These are phyloP conservation scores for Cerioporus squamosus DNA, from an alignment of 1,284 basidiomycete genomes.

Conservation along the genomic window DNA sequence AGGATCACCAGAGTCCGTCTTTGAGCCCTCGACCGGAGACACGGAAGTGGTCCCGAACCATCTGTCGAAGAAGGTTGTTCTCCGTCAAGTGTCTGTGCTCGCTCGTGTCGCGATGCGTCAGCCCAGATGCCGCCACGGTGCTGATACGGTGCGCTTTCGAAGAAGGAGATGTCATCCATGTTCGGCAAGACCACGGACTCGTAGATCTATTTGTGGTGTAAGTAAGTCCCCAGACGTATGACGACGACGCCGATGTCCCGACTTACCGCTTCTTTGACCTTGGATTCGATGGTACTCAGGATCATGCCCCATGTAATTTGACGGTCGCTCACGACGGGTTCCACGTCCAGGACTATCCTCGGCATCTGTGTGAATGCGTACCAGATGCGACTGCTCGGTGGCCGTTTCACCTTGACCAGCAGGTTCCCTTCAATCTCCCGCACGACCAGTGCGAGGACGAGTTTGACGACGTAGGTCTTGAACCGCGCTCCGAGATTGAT, in stretches of 20 bases:
- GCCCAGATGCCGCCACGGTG: conserved; percentile 92
- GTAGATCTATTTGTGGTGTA: conserved; percentile 62
- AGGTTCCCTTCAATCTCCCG: conserved; percentile 92
- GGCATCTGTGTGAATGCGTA: conserved; percentile 96
- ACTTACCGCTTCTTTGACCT: conserved; percentile 88
- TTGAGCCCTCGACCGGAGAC: conserved; percentile 25
- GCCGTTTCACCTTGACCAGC: conserved; percentile 90
- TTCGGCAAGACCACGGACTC: conserved; percentile 96
- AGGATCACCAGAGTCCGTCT: conserved; percentile 26
- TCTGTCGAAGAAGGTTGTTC: conserved; percentile 20
- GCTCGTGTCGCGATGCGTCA: conserved; percentile 67
- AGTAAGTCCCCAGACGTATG: background rate
- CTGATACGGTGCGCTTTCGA: conserved; percentile 71
- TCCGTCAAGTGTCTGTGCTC: conserved; percentile 24
- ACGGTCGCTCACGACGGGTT: conserved; percentile 91
- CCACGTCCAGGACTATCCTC: conserved; percentile 86
- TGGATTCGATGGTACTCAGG: conserved; percentile 86
- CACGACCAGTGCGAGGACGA: conserved; percentile 87
- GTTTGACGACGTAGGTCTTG: conserved; percentile 88
- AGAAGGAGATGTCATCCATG: conserved; percentile 98
- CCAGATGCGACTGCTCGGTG: conserved; percentile 96
- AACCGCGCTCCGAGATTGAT: conserved; percentile 83
- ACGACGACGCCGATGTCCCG: background rate
- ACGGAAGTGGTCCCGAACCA: conserved; percentile 25
- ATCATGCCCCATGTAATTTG: conserved; percentile 96